phyloP scores from a whole-genome alignment of 2,329 filamentous ascomycete genomes.

The Trichophyton verrucosum region DNA sequence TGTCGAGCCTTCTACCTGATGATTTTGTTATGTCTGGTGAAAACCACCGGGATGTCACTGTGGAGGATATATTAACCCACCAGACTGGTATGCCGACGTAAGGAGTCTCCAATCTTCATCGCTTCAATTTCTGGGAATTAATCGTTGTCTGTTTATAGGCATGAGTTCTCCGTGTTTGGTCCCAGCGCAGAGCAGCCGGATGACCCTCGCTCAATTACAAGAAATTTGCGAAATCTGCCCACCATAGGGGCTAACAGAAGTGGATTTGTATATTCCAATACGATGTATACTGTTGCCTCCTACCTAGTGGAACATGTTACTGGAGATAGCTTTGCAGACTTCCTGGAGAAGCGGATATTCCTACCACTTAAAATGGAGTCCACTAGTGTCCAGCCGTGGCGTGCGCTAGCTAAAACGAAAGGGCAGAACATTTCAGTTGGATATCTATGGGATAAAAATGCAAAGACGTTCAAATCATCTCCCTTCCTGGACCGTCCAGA shows the following conservation, averaged over 20 bases:
- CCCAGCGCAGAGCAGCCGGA: background rate
- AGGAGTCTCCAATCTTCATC: constrained; percentile 18
- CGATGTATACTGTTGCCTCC: background rate
- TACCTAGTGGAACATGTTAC: background rate
- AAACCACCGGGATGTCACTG: constrained; percentile 38
- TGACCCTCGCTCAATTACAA: background rate
- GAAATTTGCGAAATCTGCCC: background rate
- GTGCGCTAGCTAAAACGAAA: constrained; percentile 11
- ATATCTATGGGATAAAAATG: constrained; percentile 30
- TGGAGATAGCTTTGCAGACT: background rate
- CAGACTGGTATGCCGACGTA: constrained; percentile 40
- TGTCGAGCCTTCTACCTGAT: constrained; percentile 37
- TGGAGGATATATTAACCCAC: constrained; percentile 45
- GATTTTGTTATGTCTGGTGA: constrained; percentile 42
- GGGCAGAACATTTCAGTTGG: constrained; percentile 30
- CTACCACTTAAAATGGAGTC: background rate
- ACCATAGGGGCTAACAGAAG: background rate
- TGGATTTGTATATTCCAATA: background rate
- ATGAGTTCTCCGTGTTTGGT: background rate
- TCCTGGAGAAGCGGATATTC: background rate
- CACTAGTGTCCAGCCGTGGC: background rate
- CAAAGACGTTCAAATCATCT: constrained; percentile 14
- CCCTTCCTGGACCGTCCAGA: constrained; percentile 20
- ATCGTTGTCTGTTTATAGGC: background rate
- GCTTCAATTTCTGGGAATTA: background rate